A percentile compares a stretch with the other conserved stretches of the same genome.
Evolutionary conservation across 2,329 filamentous ascomycete genomes (phyloP).

Genomic region (Blumeria graminis): DNA sequence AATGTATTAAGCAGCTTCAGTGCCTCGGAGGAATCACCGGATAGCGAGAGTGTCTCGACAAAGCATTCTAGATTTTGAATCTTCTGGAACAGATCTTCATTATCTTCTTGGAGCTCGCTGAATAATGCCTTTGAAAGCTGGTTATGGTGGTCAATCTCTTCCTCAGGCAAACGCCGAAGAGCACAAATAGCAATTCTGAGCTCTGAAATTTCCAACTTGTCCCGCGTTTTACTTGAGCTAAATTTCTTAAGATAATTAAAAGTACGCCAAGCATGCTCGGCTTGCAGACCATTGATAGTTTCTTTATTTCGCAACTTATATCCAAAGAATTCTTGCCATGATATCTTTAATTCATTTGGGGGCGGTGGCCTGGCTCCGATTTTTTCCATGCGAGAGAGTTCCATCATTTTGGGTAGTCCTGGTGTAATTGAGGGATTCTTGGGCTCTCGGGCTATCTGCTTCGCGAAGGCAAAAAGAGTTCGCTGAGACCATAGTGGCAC

Average conservation of each 20-base stretch:
- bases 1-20: conserved; percentile 5
- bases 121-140: conserved; percentile 11
- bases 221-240: conserved; percentile 4
- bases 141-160: conserved; percentile 5
- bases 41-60: conserved; percentile 6
- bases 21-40: conserved; percentile 11
- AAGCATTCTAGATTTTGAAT: conserved; percentile 1
- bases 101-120: conserved; percentile 1
- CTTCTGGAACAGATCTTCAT: neutral
- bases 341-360: conserved; percentile 34
- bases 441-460: conserved; percentile 31
- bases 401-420: conserved; percentile 47
- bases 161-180: conserved; percentile 8
- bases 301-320: conserved; percentile 25
- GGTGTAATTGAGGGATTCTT: conserved; percentile 40
- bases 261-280: conserved; percentile 31
- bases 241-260: conserved; percentile 29
- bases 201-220: conserved; percentile 5
- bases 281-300: conserved; percentile 40
- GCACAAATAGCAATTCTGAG: conserved; percentile 5
- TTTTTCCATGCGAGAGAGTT: conserved; percentile 36
- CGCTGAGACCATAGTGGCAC: conserved; percentile 18
- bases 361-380: conserved; percentile 41
- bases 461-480: conserved; percentile 38
- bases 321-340: conserved; percentile 38